Evolutionary conservation across 306 rosid genomes (phyloP), one percentile per base, ranked within the genome.

Genomic region (Vigna nakashimae): DNA sequence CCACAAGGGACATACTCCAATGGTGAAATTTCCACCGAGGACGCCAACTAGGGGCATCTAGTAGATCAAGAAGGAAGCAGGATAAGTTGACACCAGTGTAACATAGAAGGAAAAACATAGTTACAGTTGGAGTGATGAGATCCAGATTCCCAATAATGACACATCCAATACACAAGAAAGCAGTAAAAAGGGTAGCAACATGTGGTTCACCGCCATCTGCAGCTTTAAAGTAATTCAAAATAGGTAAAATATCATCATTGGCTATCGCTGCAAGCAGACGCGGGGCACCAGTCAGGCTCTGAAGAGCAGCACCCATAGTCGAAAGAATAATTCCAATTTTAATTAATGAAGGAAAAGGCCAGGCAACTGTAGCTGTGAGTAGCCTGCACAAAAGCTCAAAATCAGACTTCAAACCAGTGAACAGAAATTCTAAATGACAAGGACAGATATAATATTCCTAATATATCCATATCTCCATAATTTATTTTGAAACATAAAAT

Each of bases 21-120:
- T 96, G 99, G 87, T 96, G 99, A 86, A 96, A 90, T 85, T 87
- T 84, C 99, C 99, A 96, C 75, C 99, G 91, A 78, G 99, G 99
- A 74, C 99, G 99, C 99, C 99, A 96, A 84, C 99, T 96, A 86
- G 99, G 99, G 80, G 99, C 99, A 78, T 96, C 98, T 34, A 96
- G 94, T 65, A 96, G 96, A 88, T 96, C 99, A 71, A 96, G 91
- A 87, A 96, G 99, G 91, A 96, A 96, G 94, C 99, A 96, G 58
- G 99, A 96, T 86, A 96, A 82, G 89, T 96, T 96, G 86, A 96
- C 99, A 74, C 99, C 99, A 73, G 96, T 57, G 73, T 96, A 96
- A 83, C 99, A 96, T 49, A 96, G 87, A 84, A 96, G 97, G 86
- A 87, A 96, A 90, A 96, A 96, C 99, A 96, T 92, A 75, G 99